Conservation (phyloP, 1,284 basidiomycete species). For the Naganishia sp. region DNA sequence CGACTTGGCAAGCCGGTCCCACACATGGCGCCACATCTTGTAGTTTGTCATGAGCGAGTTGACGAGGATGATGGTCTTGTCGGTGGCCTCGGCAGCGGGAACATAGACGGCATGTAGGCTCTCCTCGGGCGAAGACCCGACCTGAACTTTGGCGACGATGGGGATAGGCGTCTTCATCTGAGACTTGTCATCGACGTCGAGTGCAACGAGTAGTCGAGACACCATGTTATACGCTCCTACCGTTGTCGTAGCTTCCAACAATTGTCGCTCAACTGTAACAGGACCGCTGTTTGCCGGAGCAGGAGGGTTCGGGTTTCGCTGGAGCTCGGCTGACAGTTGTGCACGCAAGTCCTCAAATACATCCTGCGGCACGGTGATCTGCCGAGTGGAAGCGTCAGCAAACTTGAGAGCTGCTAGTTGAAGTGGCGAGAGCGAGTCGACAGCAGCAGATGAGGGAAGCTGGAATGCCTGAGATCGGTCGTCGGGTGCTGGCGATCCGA, state of each 20-base stretch:
- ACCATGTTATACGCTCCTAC: constrained; percentile 56
- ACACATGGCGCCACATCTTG: constrained; percentile 49
- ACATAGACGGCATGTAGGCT: constrained; percentile 26
- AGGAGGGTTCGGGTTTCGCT: constrained; percentile 37
- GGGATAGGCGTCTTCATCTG: constrained; percentile 46
- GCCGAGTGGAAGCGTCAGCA: constrained; percentile 52
- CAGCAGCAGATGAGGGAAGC: constrained; percentile 26
- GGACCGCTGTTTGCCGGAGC: constrained; percentile 4
- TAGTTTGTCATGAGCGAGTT: constrained; percentile 56
- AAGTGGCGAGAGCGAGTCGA: constrained; percentile 36
- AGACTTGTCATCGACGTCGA: constrained; percentile 53
- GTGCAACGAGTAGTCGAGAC: constrained; percentile 53
- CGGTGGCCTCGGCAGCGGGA: constrained; percentile 34
- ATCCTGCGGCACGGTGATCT: constrained; percentile 44
- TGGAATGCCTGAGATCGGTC: constrained; percentile 41
- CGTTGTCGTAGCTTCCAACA: constrained; percentile 53
- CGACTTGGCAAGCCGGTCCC: constrained; percentile 25
- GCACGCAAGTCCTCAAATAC: constrained; percentile 41
- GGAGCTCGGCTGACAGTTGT: constrained; percentile 40
- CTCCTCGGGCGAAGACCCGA: constrained; percentile 36
- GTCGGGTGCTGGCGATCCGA: constrained; percentile 38
- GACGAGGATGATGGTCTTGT: constrained; percentile 51
- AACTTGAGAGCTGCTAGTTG: constrained; percentile 51
- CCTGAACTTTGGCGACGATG: constrained; percentile 35
- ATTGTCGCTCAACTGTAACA: constrained; percentile 40